Base-by-base conservation (phyloP, 2,329 filamentous ascomycete species). In the Cryphonectria japonica region DNA sequence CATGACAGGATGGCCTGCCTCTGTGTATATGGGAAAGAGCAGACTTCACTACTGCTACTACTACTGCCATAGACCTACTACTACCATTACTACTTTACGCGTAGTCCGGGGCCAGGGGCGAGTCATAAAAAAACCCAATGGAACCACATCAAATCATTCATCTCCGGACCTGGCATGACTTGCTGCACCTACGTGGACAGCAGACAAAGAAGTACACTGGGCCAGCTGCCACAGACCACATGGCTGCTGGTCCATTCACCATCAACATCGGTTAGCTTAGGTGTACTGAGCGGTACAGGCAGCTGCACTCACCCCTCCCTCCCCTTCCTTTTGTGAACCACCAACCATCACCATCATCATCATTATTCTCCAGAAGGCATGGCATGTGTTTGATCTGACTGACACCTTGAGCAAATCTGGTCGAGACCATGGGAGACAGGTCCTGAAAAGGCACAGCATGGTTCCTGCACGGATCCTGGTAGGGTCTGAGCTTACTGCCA, bases 81-180 rank as follows among this genome's bases (percentile, higher is more conserved):
- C 41, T 43, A 43, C 11, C 14, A 43, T 2, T 43, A 41, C 11
- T 41, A 41, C 39, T 34, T 3, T 41, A 43, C 41, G 41, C 54
- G 54, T 14, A 37, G 60, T 34, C 54, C n/a, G 39, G 22, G 11
- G 60, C 62, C 43, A 50, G 39, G 39, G 63, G 50, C 54, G 62
- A 52, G 57, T 41, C 54, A 34, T 46, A n/a, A 52, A 26, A 39
- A 39, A 13, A 2, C 37, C 52, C 32, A n/a, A 61, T 61, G 59
- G 59, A 39, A 61, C 59, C 59, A 61, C 59, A 61, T 34, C 59
- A 61, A 61, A 39, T 61, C 59, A 61, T 39, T 61, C 59, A 61
- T 61, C 59, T 61, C 59, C 59, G 59, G 22, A 32, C 59, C 32
- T 61, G 59, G 32, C 22, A 61, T 29, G 19, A 7, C 34, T 29